Evolutionary conservation across 768 basidiomycete genomes (phyloP).

Genomic region (Megacollybia marginata): DNA sequence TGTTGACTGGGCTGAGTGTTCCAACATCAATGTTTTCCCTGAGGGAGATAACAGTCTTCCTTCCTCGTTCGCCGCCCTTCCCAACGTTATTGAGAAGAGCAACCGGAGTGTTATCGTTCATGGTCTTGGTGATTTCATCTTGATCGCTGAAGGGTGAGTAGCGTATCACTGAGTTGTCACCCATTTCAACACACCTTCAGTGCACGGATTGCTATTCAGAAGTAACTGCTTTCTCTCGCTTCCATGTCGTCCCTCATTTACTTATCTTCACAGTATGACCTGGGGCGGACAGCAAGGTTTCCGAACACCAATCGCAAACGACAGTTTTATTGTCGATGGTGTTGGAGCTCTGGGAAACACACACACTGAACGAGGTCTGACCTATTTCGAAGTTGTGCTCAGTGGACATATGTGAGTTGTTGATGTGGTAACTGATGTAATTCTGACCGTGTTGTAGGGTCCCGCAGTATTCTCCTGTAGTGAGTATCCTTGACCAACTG

Average conservation of each 20-base stretch:
- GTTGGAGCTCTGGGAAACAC: constrained; percentile 50
- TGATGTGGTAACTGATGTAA: neutral
- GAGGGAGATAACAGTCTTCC: constrained; percentile 55
- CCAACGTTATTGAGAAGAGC: constrained; percentile 72
- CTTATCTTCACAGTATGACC: neutral
- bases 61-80: constrained; percentile 56
- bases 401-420: constrained; percentile 62
- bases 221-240: constrained; percentile 25
- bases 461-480: constrained; percentile 58
- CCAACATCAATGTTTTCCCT: constrained; percentile 52
- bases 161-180: neutral
- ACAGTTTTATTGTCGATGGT: constrained; percentile 66
- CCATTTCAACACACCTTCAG: constrained; percentile 17
- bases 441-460: constrained; percentile 32
- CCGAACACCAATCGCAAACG: constrained; percentile 56
- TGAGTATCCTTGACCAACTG: constrained; percentile 18
- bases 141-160: constrained; percentile 67
- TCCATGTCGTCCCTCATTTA: neutral
- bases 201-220: constrained; percentile 56
- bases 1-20: constrained; percentile 60
- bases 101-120: constrained; percentile 62
- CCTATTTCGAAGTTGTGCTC: constrained; percentile 58
- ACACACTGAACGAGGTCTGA: constrained; percentile 61
- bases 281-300: constrained; percentile 61
- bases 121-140: constrained; percentile 64